Conservation (phyloP, 495 filamentous ascomycete species). For the Lophium mytilinum region DNA sequence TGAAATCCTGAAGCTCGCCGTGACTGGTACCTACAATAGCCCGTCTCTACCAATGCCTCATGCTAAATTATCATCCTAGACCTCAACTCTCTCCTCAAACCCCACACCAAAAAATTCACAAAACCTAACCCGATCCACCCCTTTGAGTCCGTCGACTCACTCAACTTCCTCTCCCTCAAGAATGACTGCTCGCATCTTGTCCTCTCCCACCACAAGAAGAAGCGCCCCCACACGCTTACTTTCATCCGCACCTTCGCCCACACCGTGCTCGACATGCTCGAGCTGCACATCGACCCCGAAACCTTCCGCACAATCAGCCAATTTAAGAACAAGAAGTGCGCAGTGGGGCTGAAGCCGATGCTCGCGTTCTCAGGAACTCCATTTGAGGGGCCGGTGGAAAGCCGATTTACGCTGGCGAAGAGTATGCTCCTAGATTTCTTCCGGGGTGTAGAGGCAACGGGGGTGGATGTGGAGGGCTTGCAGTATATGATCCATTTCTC, state of each 20-base stretch:
- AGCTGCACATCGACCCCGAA: conserved; percentile 66
- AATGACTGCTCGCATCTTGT: conserved; percentile 80
- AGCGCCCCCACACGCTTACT: conserved; percentile 83
- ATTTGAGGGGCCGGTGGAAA: conserved; percentile 68
- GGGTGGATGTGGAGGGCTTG: conserved; percentile 87
- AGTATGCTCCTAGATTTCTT: conserved; percentile 87
- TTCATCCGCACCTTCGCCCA: conserved; percentile 73
- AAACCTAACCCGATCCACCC: conserved; percentile 94
- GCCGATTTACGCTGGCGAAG: conserved; percentile 74
- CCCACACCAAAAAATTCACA: conserved; percentile 73
- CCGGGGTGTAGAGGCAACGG: conserved; percentile 61
- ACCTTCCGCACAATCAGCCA: conserved; percentile 58
- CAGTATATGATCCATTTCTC: conserved; percentile 77
- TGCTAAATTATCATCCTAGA: conserved; percentile 36
- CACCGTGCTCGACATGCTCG: conserved; percentile 87
- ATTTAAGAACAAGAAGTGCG: conserved; percentile 76
- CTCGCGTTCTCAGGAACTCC: conserved; percentile 75
- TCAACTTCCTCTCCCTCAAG: conserved; percentile 91
- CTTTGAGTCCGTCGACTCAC: conserved; percentile 61
- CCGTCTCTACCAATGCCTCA: too few species aligned
- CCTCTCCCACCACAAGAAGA: conserved; percentile 80
- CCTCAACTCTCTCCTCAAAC: conserved; percentile 71
- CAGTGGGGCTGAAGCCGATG: conserved; percentile 78
- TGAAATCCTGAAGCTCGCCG: conserved; percentile 64
- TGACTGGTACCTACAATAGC: conserved; percentile 36